Conservation (phyloP, 2,329 filamentous ascomycete genomes). For the Xylariaceae sp. region DNA sequence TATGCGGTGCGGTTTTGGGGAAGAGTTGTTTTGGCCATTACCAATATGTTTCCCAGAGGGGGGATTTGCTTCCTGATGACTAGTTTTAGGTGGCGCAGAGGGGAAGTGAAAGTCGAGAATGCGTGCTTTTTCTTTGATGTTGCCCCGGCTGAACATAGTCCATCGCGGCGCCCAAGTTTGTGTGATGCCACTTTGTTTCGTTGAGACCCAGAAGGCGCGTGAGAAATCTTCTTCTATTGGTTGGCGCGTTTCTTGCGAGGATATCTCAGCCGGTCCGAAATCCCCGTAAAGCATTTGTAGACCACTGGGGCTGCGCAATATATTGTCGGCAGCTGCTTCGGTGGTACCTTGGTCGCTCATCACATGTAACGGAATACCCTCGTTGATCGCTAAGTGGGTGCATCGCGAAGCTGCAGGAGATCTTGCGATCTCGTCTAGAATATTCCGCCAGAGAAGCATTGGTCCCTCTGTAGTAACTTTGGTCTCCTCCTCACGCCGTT, state of each 20-base stretch:
- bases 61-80: slow-evolving; percentile 6
- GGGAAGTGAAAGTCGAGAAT: slow-evolving; percentile 59
- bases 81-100: no score
- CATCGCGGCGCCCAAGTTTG: slow-evolving; percentile 86
- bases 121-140: slow-evolving; percentile 82
- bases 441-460: slow-evolving; percentile 42
- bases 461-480: slow-evolving; percentile 21
- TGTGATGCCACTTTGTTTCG: slow-evolving; percentile 71
- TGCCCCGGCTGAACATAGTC: slow-evolving; percentile 93
- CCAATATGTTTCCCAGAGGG: not conserved
- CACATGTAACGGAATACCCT: slow-evolving; percentile 52
- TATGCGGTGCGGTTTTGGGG: slow-evolving; percentile 2
- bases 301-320: slow-evolving; percentile 68
- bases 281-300: slow-evolving; percentile 68
- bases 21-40: no score
- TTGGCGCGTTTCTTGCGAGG: not conserved
- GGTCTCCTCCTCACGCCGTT: slow-evolving; percentile 1
- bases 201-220: slow-evolving; percentile 71
- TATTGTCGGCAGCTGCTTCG: slow-evolving; percentile 47
- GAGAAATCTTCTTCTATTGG: slow-evolving; percentile 51
- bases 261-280: slow-evolving; percentile 56
- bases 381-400: slow-evolving; percentile 60
- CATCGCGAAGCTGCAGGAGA: slow-evolving; percentile 35
- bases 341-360: no score
- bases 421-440: slow-evolving; percentile 45